Evolutionary conservation across 495 filamentous ascomycete genomes (phyloP).

Genomic region (Penicillium angulare): DNA sequence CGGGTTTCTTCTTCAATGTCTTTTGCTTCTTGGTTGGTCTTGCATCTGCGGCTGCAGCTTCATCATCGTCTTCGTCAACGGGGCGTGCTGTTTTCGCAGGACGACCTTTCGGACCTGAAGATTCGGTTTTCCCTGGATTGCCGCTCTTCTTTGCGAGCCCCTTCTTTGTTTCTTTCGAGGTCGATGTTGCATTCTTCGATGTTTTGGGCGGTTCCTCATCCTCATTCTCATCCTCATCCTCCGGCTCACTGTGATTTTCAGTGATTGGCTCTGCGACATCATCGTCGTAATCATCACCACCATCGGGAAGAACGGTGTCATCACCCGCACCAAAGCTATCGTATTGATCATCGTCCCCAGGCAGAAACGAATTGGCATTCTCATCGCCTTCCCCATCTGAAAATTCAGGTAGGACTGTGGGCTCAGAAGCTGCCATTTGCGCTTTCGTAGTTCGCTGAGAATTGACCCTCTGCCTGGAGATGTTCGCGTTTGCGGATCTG

Average conservation of each 20-base stretch:
- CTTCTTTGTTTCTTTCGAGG: constrained; percentile 12
- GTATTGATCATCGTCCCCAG: constrained; percentile 26
- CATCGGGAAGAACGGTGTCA: constrained; percentile 23
- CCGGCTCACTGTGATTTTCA: constrained; percentile 53
- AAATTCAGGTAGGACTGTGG: constrained; percentile 21
- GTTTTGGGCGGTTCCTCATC: neutral
- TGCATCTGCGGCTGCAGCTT: too few relatives aligned
- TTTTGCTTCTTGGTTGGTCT: constrained; percentile 38
- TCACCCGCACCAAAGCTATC: constrained; percentile 28
- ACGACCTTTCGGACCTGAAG: constrained; percentile 30
- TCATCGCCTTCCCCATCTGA: constrained; percentile 43
- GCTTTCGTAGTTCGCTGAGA: constrained; percentile 17
- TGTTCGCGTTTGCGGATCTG: constrained; percentile 38
- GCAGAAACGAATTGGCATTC: constrained; percentile 29
- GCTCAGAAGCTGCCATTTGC: constrained; percentile 9
- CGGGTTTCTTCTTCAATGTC: constrained; percentile 13
- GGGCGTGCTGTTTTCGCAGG: constrained; percentile 29
- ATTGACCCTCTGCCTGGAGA: constrained; percentile 37
- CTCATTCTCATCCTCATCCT: constrained; percentile 45
- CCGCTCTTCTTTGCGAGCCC: constrained; percentile 11
- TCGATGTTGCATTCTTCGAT: constrained; percentile 9
- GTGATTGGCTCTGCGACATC: constrained; percentile 44
- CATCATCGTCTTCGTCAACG: constrained; percentile 18
- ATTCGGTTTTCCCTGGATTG: constrained; percentile 12
- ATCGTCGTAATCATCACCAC: too few relatives aligned